Base-by-base conservation (phyloP, 2,329 filamentous ascomycete species). In the Alternaria tenuissima region DNA sequence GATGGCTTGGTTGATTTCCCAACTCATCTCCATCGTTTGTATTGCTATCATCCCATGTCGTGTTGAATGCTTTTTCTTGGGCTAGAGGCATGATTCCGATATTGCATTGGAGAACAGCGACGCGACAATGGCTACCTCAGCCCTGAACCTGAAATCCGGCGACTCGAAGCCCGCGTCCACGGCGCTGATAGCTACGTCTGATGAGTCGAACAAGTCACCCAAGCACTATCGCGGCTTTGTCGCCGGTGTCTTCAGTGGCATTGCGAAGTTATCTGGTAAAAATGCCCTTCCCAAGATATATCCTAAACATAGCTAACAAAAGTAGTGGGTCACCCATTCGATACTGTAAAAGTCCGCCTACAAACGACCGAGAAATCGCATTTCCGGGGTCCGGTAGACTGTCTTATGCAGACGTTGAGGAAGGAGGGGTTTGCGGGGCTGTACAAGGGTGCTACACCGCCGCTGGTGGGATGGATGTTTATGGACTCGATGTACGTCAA, bases 381-480 rank as follows among this genome's bases (percentile, higher is more conserved):
- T 69, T 99, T 99, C 84, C 85, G 84, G 65, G 95, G 95, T 0
- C 94, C 95, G 0, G 78, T 96, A 32, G 89, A 97, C 78, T 98
- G 95, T 76, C 82, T 97, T 9, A 79, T 91, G 57, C 90, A 94
- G 77, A 99, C 95, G 9, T 67, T 98, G 28, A 88, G 90, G 61
- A 91, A 93, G 76, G 95, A 99, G 79, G 94, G 94, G 48, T 81
- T 96, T 47, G 81, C 85, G 52, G 95, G 93, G 3, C 83, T 99
- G 42, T 99, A 98, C 85, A 99, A 98, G 82, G 94, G 94, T 71
- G 93, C 93, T 11, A 92, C 91, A 28, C 94, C 94, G 57, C 95
- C 95, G 53, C 84, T 98, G 49, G 88, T 97, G 52, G 95, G 95
- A 70, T 98, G 95, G 95, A 97, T 98, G 91, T 92, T 96, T 74